A percentile compares a stretch with the other conserved stretches of the same genome.
phyloP scores from a whole-genome alignment of 2,329 filamentous ascomycete genomes.

The Aspergillus sp. region DNA sequence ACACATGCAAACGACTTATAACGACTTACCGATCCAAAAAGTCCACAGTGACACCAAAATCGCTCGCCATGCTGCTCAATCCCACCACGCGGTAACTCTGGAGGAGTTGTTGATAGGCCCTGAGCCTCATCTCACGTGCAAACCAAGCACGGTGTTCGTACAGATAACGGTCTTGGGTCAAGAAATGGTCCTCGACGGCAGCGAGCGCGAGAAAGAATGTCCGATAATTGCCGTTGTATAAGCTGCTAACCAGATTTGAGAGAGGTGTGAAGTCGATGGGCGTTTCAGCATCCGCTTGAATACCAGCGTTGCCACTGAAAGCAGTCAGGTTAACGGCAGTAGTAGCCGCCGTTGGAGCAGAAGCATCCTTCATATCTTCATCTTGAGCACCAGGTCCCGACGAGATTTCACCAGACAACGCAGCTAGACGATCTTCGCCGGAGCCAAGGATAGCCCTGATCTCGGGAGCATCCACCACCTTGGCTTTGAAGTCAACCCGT shows the following conservation, averaged over 20 bases:
- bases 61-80: slow-evolving; percentile 93
- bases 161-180: slow-evolving; percentile 90
- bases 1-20: slow-evolving; percentile 51
- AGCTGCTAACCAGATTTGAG: slow-evolving; percentile 80
- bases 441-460: slow-evolving; percentile 96
- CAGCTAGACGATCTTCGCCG: slow-evolving; percentile 81
- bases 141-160: slow-evolving; percentile 97
- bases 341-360: slow-evolving; percentile 54
- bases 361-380: slow-evolving; percentile 69
- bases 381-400: slow-evolving; percentile 76
- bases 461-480: slow-evolving; percentile 96
- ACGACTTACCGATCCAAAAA: slow-evolving; percentile 81
- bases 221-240: slow-evolving; percentile 94
- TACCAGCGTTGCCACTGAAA: slow-evolving; percentile 65
- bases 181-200: slow-evolving; percentile 87
- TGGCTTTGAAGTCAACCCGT: slow-evolving; percentile 97
- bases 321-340: slow-evolving; percentile 86
- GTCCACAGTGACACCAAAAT: slow-evolving; percentile 95
- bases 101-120: slow-evolving; percentile 93
- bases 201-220: slow-evolving; percentile 89
- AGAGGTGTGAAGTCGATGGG: slow-evolving; percentile 87
- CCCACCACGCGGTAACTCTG: slow-evolving; percentile 97
- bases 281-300: slow-evolving; percentile 72
- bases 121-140: slow-evolving; percentile 95
- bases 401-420: slow-evolving; percentile 75